These are phyloP conservation scores for Meyerozyma elateridarum DNA, from an alignment of 1,139 yeast species.

Conservation along the genomic window DNA sequence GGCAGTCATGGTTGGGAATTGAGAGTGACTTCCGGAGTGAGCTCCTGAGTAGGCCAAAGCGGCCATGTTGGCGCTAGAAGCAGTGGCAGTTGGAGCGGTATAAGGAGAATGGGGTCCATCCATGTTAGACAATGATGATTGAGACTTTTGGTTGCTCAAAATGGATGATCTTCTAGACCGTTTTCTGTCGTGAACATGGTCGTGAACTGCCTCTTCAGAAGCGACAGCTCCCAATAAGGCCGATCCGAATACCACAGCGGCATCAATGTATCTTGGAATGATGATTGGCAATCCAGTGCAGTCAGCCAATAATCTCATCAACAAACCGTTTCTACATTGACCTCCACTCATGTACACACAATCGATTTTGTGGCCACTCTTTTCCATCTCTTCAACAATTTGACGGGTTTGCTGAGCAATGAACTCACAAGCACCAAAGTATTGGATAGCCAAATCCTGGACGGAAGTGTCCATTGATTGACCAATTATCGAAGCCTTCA, in stretches of 20 bases:
- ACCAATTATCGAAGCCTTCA: slow-evolving; percentile 93
- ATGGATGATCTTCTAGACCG: slow-evolving; percentile 37
- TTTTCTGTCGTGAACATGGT: slow-evolving; percentile 28
- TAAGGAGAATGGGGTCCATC: slow-evolving; percentile 55
- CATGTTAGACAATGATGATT: slow-evolving; percentile 22
- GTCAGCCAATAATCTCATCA: slow-evolving; percentile 87
- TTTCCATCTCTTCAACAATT: slow-evolving; percentile 79
- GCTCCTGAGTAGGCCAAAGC: slow-evolving; percentile 46
- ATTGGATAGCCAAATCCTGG: slow-evolving; percentile 78
- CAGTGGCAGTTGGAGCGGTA: slow-evolving; percentile 68
- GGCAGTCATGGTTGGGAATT: slow-evolving; percentile 54
- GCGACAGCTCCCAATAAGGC: slow-evolving; percentile 96
- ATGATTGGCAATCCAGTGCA: slow-evolving; percentile 91
- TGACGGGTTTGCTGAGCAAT: slow-evolving; percentile 97
- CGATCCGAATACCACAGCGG: slow-evolving; percentile 94
- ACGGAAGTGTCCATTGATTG: slow-evolving; percentile 86
- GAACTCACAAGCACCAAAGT: slow-evolving; percentile 92
- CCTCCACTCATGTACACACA: slow-evolving; percentile 93
- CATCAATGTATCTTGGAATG: slow-evolving; percentile 91
- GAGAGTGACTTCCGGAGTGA: slow-evolving; percentile 38
- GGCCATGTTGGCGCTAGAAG: slow-evolving; percentile 51
- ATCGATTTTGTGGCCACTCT: slow-evolving; percentile 69
- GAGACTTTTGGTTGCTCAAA: slow-evolving; percentile 30
- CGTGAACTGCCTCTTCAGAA: slow-evolving; percentile 53
- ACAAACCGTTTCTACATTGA: slow-evolving; percentile 85